Evolutionary conservation across 805 yeast species (phyloP), one percentile per base, ranked within the genome.

Genomic region (Saccharomyces mikatae): DNA sequence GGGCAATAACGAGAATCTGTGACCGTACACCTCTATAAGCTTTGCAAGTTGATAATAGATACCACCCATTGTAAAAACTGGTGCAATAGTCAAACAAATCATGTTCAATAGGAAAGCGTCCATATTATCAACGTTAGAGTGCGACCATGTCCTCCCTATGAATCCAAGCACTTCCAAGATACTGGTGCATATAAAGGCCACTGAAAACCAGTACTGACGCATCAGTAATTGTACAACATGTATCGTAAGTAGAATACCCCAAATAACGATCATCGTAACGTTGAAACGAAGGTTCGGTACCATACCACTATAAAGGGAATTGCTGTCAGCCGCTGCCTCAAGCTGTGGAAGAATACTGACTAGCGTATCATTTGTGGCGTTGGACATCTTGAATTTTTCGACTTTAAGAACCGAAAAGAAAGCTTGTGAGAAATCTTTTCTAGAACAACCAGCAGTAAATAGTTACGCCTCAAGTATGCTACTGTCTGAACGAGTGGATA

Each of bases 31-130:
- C 54, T 84, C 81, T 49, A 83, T 74, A 50, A 86, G 61, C 68
- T 87, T 86, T 5, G 86, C 89, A 58, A 89, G 70, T 52, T 83
- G 74, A 59, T 78, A 85, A 70, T 89, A 90, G 2, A 89, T 75
- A 1, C 92, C 96, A 3, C 87, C 96, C 87, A 87, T 86, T 48
- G 87, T 74, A 67, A 89, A 86, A 22, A 88, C 89, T 0, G 96
- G 96, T 0, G 89, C 92, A 49, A 89, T 69, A 0, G 92, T 87
- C 54, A 89, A 71, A 62, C 84, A 76, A 53, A 83, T 78, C 58
- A 85, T 78, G 67, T 89, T 95, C 61, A 83, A 70, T 47, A 86
- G 63, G 63, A 76, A 89, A 29, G 75, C 71, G 51, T 76, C 67
- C 46, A 70, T 58, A 41, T 70, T 62, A 14, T 58, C 41, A 1